phyloP scores from a whole-genome alignment of 495 filamentous ascomycete species.

The Rhypophila decipiens region DNA sequence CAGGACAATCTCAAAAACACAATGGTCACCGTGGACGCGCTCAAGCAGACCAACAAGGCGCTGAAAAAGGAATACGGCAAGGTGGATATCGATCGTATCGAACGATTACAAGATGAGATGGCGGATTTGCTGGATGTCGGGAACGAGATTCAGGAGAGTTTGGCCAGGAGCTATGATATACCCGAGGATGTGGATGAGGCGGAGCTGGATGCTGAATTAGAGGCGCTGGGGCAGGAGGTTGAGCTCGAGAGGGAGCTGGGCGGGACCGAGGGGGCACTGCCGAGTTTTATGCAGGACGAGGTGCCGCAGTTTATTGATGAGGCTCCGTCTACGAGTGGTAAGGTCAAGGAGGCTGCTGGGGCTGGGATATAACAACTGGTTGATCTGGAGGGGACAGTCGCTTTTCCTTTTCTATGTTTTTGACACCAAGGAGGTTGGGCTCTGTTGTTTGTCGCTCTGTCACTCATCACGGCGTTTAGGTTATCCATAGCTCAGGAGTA shows the following conservation, averaged over 20 bases:
- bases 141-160: conserved; percentile 96
- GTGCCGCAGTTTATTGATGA: conserved; percentile 84
- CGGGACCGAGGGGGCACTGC: conserved; percentile 54
- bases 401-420: background rate
- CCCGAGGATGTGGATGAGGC: conserved; percentile 98
- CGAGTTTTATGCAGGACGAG: conserved; percentile 82
- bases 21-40: conserved; percentile 96
- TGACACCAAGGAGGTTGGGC: background rate
- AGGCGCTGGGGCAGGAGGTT: conserved; percentile 86
- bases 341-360: conserved; percentile 76
- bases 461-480: too few species aligned
- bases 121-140: conserved; percentile 95
- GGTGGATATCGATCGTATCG: conserved; percentile 94
- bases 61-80: conserved; percentile 94
- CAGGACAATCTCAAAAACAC: conserved; percentile 98
- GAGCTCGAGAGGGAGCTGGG: conserved; percentile 60
- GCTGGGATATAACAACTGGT: conserved; percentile 7
- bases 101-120: conserved; percentile 98
- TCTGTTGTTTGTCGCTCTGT: background rate
- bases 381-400: background rate
- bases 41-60: conserved; percentile 93
- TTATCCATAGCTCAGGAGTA: too few species aligned
- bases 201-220: conserved; percentile 92
- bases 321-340: conserved; percentile 54
- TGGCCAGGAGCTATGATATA: conserved; percentile 88